phyloP scores from a whole-genome alignment of 345 rosid species.

The Brassica carinata region DNA sequence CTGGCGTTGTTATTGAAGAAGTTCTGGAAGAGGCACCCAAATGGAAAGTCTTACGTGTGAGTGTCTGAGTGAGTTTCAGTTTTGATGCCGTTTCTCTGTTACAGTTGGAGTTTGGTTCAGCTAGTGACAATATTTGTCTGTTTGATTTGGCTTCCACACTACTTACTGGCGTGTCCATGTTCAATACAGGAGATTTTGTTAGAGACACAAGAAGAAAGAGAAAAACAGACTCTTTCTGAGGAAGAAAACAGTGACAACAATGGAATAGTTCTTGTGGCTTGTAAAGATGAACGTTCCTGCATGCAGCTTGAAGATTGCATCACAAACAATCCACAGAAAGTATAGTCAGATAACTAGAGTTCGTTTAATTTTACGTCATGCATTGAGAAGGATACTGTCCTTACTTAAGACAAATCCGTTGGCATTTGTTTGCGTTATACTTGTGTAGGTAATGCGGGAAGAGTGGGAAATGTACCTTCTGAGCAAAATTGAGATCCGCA shows the following conservation, averaged over 20 bases:
- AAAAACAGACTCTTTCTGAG: slow-evolving; percentile 46
- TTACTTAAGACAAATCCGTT: neutral
- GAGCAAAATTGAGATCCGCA: slow-evolving; percentile 79
- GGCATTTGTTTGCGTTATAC: slow-evolving; percentile 1
- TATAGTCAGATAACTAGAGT: neutral
- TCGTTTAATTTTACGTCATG: neutral
- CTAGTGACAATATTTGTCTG: neutral
- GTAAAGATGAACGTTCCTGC: slow-evolving; percentile 94
- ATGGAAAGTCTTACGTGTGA: slow-evolving; percentile 99
- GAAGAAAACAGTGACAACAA: slow-evolving; percentile 52
- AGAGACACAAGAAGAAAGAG: slow-evolving; percentile 84
- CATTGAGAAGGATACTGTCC: neutral
- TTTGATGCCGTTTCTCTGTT: slow-evolving; percentile 38
- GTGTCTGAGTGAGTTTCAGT: slow-evolving; percentile 72
- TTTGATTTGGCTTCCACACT: neutral
- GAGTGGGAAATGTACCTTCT: slow-evolving; percentile 92
- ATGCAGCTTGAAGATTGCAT: slow-evolving; percentile 97
- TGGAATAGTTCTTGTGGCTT: slow-evolving; percentile 81
- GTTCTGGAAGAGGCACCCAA: slow-evolving; percentile 89
- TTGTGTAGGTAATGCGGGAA: slow-evolving; percentile 78
- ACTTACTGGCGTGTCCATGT: slow-evolving; percentile 9
- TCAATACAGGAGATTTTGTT: slow-evolving; percentile 71
- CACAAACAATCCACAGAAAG: slow-evolving; percentile 67
- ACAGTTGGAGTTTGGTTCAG: neutral
- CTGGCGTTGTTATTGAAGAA: slow-evolving; percentile 63